Evolutionary conservation across 805 yeast species (phyloP).

Genomic region (Sungouiozyma ichnusensis): DNA sequence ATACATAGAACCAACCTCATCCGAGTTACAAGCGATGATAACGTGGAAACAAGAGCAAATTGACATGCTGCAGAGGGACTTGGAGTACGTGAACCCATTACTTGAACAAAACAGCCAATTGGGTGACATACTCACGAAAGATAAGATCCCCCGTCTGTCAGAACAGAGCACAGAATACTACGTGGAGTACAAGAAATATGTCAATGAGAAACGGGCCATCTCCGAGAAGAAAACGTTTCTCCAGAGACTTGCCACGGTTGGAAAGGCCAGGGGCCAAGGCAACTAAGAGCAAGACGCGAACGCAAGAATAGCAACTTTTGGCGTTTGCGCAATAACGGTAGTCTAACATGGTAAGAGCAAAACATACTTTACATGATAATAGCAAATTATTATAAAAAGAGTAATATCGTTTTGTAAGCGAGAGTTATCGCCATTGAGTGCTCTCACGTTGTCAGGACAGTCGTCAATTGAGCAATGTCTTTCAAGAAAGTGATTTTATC

Average conservation of each 20-base stretch:
- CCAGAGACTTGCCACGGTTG: background rate
- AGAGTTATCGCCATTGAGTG: too few relatives aligned
- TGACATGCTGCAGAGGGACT: constrained; percentile 2
- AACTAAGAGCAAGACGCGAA: too few relatives aligned
- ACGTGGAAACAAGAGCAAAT: constrained; percentile 4
- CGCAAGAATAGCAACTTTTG: too few relatives aligned
- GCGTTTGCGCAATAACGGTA: background rate
- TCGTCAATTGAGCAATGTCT: background rate
- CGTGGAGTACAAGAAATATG: constrained; percentile 14
- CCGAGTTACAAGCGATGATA: constrained; percentile 1
- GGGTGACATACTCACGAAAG: constrained; percentile 6
- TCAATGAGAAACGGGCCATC: constrained; percentile 7
- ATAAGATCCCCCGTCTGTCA: constrained; percentile 12
- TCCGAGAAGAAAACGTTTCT: background rate
- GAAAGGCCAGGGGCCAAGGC: too few relatives aligned
- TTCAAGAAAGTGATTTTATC: constrained; percentile 6
- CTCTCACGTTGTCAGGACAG: too few relatives aligned
- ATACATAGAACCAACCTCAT: background rate
- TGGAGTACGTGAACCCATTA: constrained; percentile 12
- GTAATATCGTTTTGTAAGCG: too few relatives aligned
- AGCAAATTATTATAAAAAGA: too few relatives aligned
- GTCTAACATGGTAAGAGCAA: background rate
- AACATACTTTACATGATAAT: background rate
- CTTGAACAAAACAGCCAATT: constrained; percentile 7
- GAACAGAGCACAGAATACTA: constrained; percentile 15